Base-by-base conservation (phyloP, 257 asterid genomes). In the Paraleonurus japonicus region DNA sequence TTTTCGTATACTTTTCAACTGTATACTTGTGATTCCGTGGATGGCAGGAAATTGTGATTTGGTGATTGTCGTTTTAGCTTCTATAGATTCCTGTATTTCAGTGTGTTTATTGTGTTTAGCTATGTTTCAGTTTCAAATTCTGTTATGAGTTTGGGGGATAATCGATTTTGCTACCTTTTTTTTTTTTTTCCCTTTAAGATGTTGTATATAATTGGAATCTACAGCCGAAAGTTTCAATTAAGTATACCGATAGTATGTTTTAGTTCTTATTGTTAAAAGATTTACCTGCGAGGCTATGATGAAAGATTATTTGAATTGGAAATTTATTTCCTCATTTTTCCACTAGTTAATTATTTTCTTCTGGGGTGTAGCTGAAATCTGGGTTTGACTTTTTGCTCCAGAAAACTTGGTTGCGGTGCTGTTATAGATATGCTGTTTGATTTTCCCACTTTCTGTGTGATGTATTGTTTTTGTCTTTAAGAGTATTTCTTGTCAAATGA, bases 321-420 rank as follows among this genome's bases (percentile, higher is more conserved):
- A 50, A 54, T 53, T 67, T 53, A 17, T 53, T n/a, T 22, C 24
- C 64, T 67, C 61, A 11, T 57, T 63, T 35, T 58, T 39, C 16
- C 51, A 4, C 20, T 12, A 27, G 26, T 63, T 50, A 8, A 19
- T 33, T 41, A 39, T 65, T 30, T 67, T 43, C 48, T 35, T 67
- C 26, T 61, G 20, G 24, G 11, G 24, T 68, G 62, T 41, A 22
- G 63, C 15, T 41, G 60, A 47, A 65, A 27, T 33, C 41, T 64
- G 9, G 67, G 53, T 75, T 66, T 43, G 67, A 70, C 77, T 70
- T 70, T 75, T 33, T 1, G 62, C 19, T 75, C 32, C 53, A 57
- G 50, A 30, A 58, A 7, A 33, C 45, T 53, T 59, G 59, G 65
- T 61, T 20, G 13, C 5, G 5, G 28, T 63, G 30, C 66, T 63